These are phyloP conservation scores for Aschersonia sp. DNA, from an alignment of 2,329 filamentous ascomycete genomes.

Conservation along the genomic window DNA sequence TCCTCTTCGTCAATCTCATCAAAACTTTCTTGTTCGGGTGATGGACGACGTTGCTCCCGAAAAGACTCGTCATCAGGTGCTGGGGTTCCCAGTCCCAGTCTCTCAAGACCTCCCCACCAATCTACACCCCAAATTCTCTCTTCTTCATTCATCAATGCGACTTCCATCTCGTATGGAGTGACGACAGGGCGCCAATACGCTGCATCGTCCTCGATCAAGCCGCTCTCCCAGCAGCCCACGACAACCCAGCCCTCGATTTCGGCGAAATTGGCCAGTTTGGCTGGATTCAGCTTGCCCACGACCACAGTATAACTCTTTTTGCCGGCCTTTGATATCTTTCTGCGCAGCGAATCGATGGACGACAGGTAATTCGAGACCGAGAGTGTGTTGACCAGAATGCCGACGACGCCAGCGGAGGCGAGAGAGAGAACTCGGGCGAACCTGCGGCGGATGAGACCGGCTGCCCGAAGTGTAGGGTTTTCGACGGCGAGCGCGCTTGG, in stretches of 20 bases:
- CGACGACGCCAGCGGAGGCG: slow-evolving; percentile 69
- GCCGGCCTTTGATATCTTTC: slow-evolving; percentile 59
- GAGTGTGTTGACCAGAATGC: slow-evolving; percentile 90
- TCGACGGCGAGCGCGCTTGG: slow-evolving; percentile 33
- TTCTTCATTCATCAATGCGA: slow-evolving; percentile 62
- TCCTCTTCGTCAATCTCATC: slow-evolving; percentile 38
- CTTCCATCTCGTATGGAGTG: slow-evolving; percentile 82
- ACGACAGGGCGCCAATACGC: slow-evolving; percentile 81
- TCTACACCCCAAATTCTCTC: slow-evolving; percentile 72
- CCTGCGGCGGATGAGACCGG: slow-evolving; percentile 57
- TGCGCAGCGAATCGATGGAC: slow-evolving; percentile 60
- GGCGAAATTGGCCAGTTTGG: slow-evolving; percentile 91
- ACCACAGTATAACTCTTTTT: slow-evolving; percentile 97
- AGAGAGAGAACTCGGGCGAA: slow-evolving; percentile 78
- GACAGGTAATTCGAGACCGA: slow-evolving; percentile 81
- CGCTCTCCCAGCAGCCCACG: slow-evolving; percentile 96
- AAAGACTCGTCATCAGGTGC: slow-evolving; percentile 1
- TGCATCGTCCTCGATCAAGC: slow-evolving; percentile 66
- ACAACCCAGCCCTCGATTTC: slow-evolving; percentile 96
- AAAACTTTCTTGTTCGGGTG: neutral
- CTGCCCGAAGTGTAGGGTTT: slow-evolving; percentile 27
- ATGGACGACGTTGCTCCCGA: neutral
- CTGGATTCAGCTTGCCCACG: slow-evolving; percentile 88
- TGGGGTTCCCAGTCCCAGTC: slow-evolving; percentile 32
- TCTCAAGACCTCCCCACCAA: slow-evolving; percentile 80